Conservation (phyloP, 257 asterid species). For the Nicotiana attenuata region DNA sequence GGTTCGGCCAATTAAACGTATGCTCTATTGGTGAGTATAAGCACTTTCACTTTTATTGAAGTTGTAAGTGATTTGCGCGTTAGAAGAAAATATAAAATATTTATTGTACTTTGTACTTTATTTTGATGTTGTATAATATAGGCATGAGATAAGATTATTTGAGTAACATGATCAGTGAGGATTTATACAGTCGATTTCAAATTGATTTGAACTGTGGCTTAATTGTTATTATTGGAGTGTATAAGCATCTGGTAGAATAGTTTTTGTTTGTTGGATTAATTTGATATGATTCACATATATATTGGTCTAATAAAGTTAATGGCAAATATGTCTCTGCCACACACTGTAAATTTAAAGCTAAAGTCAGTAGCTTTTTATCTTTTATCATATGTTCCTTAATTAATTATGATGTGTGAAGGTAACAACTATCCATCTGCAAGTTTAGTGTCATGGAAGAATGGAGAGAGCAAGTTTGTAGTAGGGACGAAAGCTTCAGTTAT, state of each 20-base stretch:
- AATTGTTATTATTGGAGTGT: background rate
- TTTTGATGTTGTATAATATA: too few species aligned
- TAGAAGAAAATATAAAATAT: too few species aligned
- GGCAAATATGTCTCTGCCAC: background rate
- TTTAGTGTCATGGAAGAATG: constrained; percentile 53
- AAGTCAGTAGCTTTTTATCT: background rate
- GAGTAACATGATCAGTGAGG: too few species aligned
- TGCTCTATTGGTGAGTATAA: background rate
- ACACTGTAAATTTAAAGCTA: background rate
- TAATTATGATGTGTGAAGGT: constrained; percentile 36
- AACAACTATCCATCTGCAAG: constrained; percentile 69
- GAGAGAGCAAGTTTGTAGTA: constrained; percentile 47
- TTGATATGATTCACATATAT: background rate
- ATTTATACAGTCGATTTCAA: too few species aligned
- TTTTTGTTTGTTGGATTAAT: background rate
- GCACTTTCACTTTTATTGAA: too few species aligned
- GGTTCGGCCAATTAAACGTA: background rate
- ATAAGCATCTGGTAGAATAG: background rate
- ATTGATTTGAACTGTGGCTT: too few species aligned
- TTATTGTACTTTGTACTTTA: too few species aligned
- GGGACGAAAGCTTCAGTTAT: constrained; percentile 49
- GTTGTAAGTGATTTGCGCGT: too few species aligned
- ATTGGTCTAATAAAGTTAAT: background rate
- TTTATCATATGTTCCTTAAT: background rate
- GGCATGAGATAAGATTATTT: too few species aligned